A percentile compares a stretch with the other conserved stretches of the same genome.
phyloP scores from a whole-genome alignment of 495 filamentous ascomycete genomes.

The Penicillium silybi region DNA sequence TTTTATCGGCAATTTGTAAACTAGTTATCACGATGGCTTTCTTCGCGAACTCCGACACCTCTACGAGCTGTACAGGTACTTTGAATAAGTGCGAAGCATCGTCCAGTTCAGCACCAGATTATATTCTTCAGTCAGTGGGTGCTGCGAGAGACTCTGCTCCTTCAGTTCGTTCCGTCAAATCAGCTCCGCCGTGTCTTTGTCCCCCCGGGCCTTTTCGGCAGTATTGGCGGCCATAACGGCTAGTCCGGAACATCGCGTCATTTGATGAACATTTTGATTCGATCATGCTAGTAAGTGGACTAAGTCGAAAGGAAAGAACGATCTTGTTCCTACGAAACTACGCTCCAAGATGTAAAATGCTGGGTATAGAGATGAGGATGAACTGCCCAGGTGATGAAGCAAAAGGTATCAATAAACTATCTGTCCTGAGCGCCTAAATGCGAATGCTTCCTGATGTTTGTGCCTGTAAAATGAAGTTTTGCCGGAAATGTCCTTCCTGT shows the following conservation, averaged over 20 bases:
- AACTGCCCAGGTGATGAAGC: neutral
- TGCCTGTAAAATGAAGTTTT: neutral
- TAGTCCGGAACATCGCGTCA: too few relatives aligned
- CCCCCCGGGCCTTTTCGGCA: too few relatives aligned
- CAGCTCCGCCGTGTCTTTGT: too few relatives aligned
- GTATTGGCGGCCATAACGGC: too few relatives aligned
- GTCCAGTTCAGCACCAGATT: too few relatives aligned
- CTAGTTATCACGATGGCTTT: neutral
- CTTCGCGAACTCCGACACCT: neutral
- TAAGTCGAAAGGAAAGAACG: neutral
- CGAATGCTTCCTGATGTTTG: neutral
- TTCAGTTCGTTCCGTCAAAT: too few relatives aligned
- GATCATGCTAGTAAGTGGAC: too few relatives aligned
- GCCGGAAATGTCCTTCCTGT: neutral
- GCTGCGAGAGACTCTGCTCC: too few relatives aligned
- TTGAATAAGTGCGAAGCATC: too few relatives aligned
- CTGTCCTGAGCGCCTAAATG: neutral
- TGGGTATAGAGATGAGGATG: neutral
- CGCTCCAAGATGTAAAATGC: neutral
- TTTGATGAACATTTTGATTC: too few relatives aligned
- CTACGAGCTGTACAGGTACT: neutral
- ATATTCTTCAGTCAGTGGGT: too few relatives aligned
- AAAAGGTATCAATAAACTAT: neutral
- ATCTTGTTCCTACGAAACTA: neutral
- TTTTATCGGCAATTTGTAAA: neutral